Evolutionary conservation across 805 yeast genomes (phyloP).

Genomic region (Cyberlindnera subsufficiens): DNA sequence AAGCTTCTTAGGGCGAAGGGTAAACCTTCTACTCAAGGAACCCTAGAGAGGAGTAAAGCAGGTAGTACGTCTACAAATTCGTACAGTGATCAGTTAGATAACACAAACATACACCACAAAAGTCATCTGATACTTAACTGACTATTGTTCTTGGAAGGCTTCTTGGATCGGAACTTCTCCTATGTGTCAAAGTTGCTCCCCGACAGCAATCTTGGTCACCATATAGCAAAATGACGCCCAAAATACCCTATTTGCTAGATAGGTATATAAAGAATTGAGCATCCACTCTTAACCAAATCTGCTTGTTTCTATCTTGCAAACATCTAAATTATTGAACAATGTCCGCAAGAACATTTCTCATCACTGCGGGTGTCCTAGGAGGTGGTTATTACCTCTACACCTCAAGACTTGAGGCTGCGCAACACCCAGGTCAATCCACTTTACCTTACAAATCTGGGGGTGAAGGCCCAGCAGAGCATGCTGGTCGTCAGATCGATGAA

Average conservation of each 20-base stretch:
- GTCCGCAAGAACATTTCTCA: constrained; percentile 2
- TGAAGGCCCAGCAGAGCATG: constrained; percentile 17
- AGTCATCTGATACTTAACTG: too few species aligned
- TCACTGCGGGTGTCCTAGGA: constrained; percentile 14
- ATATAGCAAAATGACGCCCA: too few species aligned
- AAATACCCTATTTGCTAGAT: too few species aligned
- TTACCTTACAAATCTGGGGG: constrained; percentile 8
- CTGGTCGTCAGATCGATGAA: constrained; percentile 24
- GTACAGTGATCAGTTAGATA: too few species aligned
- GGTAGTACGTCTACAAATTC: too few species aligned
- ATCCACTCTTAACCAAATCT: neutral
- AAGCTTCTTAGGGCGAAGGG: too few species aligned
- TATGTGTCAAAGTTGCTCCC: neutral
- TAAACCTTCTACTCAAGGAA: too few species aligned
- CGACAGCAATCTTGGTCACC: neutral
- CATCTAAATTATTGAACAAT: neutral
- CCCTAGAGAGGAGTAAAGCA: too few species aligned
- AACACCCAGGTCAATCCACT: constrained; percentile 1
- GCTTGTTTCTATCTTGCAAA: neutral
- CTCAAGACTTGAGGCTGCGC: constrained; percentile 16
- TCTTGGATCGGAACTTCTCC: neutral
- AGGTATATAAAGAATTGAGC: too few species aligned
- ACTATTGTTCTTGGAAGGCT: too few species aligned
- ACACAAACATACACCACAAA: too few species aligned
- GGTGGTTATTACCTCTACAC: constrained; percentile 22